Evolutionary conservation across 2,329 filamentous ascomycete species (phyloP).

Genomic region (Hypocrella siamensis): DNA sequence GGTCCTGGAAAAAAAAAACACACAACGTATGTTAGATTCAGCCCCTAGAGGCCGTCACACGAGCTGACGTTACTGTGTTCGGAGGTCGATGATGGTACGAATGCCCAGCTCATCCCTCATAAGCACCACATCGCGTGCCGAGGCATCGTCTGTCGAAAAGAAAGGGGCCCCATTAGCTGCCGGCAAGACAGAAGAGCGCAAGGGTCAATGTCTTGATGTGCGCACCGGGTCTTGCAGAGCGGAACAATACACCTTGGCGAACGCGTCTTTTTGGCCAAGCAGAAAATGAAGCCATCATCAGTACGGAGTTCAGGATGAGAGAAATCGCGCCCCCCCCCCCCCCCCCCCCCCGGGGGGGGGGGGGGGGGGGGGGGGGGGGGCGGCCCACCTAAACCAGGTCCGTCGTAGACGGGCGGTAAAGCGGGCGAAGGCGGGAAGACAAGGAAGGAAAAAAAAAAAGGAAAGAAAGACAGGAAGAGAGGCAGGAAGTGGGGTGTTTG

Average conservation of each 20-base stretch:
- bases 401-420: too few species aligned
- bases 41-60: background rate
- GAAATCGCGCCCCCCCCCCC: too few species aligned
- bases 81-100: slow-evolving; percentile 61
- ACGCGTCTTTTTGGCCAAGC: too few species aligned
- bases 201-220: background rate
- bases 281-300: background rate
- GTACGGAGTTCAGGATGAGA: too few species aligned
- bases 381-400: too few species aligned
- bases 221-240: slow-evolving; percentile 47
- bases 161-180: background rate
- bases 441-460: too few species aligned
- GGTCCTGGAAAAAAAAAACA: slow-evolving; percentile 31
- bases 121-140: slow-evolving; percentile 41
- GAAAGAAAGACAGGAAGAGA: too few species aligned
- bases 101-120: slow-evolving; percentile 47
- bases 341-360: too few species aligned
- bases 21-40: background rate
- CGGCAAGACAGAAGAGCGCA: background rate
- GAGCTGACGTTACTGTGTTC: slow-evolving; percentile 45
- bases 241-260: slow-evolving; percentile 48
- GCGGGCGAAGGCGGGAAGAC: too few species aligned
- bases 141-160: slow-evolving; percentile 48
- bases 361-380: too few species aligned
- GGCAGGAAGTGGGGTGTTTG: too few species aligned